Evolutionary conservation across 306 rosid species (phyloP), one percentile per base, ranked within the genome.

Genomic region (Cajanus cajan): DNA sequence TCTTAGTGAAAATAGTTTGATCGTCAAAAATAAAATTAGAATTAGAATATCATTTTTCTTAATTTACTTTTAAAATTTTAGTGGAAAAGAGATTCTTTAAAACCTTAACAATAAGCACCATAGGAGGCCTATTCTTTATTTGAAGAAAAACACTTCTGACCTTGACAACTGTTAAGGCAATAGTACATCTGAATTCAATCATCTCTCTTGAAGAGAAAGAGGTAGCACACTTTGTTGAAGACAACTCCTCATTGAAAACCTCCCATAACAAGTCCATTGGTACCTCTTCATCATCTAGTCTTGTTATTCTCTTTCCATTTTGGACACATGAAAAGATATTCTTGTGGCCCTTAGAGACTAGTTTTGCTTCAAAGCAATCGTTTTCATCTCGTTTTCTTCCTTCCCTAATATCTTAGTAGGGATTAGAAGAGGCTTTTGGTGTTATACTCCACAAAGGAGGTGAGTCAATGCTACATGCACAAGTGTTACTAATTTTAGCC

Each of bases 241-340:
- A 44, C 64, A 21, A 54, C 24, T 85, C 93, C 68, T 89, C 89
- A 59, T 87, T 87, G 87, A 89, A 85, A 83, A 77, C 81, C 34
- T 89, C 93, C 90, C 93, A 89, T 67, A 89, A 51, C 82, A 82
- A 62, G 69, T 89, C 93, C 93, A 89, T 89, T 77, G 76, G 82
- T n/a, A 73, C 75, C 58, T 81, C 82, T 72, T 85, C 89, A 55
- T 82, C 68, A 9, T 68, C 82, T 6, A 51, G 34, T 2, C 54
- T 73, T 22, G 8, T 13, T 51, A 6, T 59, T 50, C 44, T 54
- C 33, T 37, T 50, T 15, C 71, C 48, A 66, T 25, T 63, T 57
- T 84, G 78, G 28, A 64, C 76, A 33, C 16, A 48, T 55, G 90
- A 83, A 43, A 62, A 45, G 67, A 87, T 74, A 61, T 69, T 80